Evolutionary conservation across 1,139 yeast species (phyloP).

Genomic region (Hanseniaspora uvarum): DNA sequence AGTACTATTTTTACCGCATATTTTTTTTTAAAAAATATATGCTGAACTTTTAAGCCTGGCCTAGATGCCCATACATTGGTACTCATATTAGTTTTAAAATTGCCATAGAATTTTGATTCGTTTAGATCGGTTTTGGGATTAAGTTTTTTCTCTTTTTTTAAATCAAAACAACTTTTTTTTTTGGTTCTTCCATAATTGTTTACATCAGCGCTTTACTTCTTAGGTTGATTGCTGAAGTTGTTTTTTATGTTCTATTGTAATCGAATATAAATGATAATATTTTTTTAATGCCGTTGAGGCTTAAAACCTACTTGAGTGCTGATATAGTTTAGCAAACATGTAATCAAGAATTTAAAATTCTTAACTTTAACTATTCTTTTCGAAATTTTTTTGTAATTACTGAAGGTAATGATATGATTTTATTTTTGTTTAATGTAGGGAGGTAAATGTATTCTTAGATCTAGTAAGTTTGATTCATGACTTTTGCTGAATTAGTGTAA

Average conservation of each 20-base stretch:
- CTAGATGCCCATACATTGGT: no score
- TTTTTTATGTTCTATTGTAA: no score
- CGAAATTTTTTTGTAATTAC: not conserved
- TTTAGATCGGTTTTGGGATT: no score
- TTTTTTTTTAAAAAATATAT: not conserved
- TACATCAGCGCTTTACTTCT: not conserved
- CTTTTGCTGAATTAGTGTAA: not conserved
- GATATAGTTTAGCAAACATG: not conserved
- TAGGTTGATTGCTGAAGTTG: not conserved
- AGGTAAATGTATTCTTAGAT: not conserved
- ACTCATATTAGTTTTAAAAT: no score
- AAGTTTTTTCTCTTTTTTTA: not conserved
- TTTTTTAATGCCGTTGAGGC: not conserved
- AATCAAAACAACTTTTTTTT: not conserved
- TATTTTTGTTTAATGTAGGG: not conserved
- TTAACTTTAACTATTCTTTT: not conserved
- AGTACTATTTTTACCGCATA: not conserved
- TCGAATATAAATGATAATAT: not conserved
- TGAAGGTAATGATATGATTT: not conserved
- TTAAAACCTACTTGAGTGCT: not conserved
- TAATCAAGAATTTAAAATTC: not conserved
- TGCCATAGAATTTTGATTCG: no score
- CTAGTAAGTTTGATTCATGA: not conserved
- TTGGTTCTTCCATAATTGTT: not conserved
- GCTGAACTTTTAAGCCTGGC: slow-evolving; percentile 2